Conservation (phyloP, 164 flowering plant species). For the Nymphaea thermarum region DNA sequence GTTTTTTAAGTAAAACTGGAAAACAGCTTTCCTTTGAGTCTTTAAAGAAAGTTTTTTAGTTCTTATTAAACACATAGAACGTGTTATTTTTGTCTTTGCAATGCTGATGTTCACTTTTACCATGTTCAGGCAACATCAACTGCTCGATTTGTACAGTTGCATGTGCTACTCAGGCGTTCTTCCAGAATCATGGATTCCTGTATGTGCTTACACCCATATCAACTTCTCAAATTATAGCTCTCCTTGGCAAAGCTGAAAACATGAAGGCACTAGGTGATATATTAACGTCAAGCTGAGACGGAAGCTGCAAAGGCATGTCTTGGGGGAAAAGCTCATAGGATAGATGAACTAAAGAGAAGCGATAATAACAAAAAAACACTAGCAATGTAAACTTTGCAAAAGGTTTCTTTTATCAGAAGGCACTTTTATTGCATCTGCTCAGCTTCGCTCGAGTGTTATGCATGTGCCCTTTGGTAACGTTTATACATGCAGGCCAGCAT, state of each 20-base stretch:
- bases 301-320: constrained; percentile 46
- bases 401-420: constrained; percentile 43
- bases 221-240: constrained; percentile 46
- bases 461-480: constrained; percentile 92
- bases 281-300: constrained; percentile 22
- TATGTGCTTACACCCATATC: constrained; percentile 60
- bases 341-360: constrained; percentile 68
- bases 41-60: no score
- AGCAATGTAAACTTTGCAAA: constrained; percentile 22
- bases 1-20: no score
- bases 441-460: constrained; percentile 78
- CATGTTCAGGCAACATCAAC: constrained; percentile 58
- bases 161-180: constrained; percentile 58
- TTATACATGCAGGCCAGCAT: constrained; percentile 77
- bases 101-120: neutral
- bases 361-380: constrained; percentile 75
- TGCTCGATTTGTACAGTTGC: constrained; percentile 52
- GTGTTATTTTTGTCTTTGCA: no score
- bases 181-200: constrained; percentile 58
- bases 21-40: no score
- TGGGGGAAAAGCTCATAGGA: constrained; percentile 38
- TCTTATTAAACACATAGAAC: neutral
- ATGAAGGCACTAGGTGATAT: constrained; percentile 9
- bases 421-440: constrained; percentile 51
- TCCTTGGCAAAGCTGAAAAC: constrained; percentile 14